A percentile compares a stretch with the other conserved stretches of the same genome.
Conservation (phyloP, 2,329 filamentous ascomycete genomes). For the Calonectria crousiana region DNA sequence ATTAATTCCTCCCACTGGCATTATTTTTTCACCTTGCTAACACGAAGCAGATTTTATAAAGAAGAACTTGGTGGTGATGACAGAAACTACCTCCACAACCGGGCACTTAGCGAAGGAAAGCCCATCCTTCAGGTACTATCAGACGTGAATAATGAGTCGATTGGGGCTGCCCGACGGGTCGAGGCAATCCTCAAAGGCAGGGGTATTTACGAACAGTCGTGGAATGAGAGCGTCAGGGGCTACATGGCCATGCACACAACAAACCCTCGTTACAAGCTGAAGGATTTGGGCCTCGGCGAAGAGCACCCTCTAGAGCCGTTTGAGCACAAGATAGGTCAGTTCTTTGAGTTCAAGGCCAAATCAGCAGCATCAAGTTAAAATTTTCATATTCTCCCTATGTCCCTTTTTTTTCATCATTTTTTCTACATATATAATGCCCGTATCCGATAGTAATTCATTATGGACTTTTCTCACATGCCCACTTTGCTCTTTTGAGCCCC, state of each 20-base stretch:
- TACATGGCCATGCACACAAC: conserved; percentile 24
- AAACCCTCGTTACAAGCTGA: conserved; percentile 19
- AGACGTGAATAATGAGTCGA: conserved; percentile 13
- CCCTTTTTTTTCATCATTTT: neutral
- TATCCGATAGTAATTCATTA: neutral
- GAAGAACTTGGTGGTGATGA: conserved; percentile 14
- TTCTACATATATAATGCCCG: neutral
- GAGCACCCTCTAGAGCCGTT: conserved; percentile 16
- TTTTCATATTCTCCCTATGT: neutral
- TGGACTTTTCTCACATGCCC: neutral
- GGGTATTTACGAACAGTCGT: conserved; percentile 19
- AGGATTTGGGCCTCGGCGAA: conserved; percentile 8
- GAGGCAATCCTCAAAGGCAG: conserved; percentile 19
- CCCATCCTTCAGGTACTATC: conserved; percentile 1
- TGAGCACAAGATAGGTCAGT: conserved; percentile 16
- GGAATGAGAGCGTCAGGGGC: conserved; percentile 17
- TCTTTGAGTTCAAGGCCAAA: conserved; percentile 1
- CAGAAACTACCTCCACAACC: conserved; percentile 21
- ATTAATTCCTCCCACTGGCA: no score
- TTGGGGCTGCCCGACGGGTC: conserved; percentile 7
- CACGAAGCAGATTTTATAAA: conserved; percentile 15
- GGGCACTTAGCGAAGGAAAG: conserved; percentile 8
- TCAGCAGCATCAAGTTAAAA: neutral
- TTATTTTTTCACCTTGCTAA: neutral
- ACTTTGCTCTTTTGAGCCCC: neutral